phyloP scores from a whole-genome alignment of 768 basidiomycete genomes.

The Suillus clintonianus region DNA sequence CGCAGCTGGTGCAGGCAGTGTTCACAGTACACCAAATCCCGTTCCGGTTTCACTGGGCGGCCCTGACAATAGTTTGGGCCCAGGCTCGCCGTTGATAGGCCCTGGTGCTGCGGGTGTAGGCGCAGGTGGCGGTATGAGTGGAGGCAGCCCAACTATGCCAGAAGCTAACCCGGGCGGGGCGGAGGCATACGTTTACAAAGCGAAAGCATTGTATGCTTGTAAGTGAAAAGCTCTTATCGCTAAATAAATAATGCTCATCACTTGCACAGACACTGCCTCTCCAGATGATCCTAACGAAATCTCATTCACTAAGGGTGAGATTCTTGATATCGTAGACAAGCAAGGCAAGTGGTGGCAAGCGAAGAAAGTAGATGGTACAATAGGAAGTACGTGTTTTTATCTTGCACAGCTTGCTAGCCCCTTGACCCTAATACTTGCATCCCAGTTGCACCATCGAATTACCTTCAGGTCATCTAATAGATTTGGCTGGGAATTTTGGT shows the following conservation, averaged over 20 bases:
- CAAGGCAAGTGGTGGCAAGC: constrained; percentile 95
- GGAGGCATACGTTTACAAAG: constrained; percentile 67
- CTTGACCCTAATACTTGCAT: constrained; percentile 3
- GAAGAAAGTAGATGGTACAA: constrained; percentile 69
- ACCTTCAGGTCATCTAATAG: constrained; percentile 73
- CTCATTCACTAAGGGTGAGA: constrained; percentile 88
- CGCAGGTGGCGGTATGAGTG: constrained; percentile 40
- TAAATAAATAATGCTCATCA: no score
- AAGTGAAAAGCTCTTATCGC: constrained; percentile 36
- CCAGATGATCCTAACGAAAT: constrained; percentile 96
- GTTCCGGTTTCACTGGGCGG: constrained; percentile 39
- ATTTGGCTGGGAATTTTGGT: constrained; percentile 13
- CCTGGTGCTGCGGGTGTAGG: constrained; percentile 66
- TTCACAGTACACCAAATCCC: constrained; percentile 48
- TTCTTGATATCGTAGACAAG: constrained; percentile 91
- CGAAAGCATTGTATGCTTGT: constrained; percentile 92
- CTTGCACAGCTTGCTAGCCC: constrained; percentile 6
- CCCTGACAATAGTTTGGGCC: constrained; percentile 45
- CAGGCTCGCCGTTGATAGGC: constrained; percentile 68
- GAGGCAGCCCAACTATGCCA: constrained; percentile 21
- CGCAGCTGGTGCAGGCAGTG: constrained; percentile 53
- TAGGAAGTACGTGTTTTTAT: constrained; percentile 65
- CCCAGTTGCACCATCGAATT: constrained; percentile 83
- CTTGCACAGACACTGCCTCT: constrained; percentile 78
- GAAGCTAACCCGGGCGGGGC: constrained; percentile 33